phyloP scores from a whole-genome alignment of 495 filamentous ascomycete genomes.

The Penicillium subrubescens region DNA sequence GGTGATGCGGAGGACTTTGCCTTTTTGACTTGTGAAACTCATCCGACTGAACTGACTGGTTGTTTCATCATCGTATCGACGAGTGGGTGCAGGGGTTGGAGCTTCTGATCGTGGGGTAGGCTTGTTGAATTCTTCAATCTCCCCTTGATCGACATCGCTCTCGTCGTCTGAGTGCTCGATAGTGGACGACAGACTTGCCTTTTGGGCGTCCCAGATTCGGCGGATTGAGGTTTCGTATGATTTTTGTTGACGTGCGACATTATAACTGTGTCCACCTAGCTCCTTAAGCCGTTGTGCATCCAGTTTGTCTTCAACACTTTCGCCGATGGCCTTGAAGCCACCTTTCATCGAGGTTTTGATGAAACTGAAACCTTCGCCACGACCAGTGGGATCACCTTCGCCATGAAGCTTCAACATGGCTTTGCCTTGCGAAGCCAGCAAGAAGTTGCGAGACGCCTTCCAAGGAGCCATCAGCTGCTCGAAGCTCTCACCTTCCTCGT shows the following conservation, averaged over 20 bases:
- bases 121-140: constrained; percentile 63
- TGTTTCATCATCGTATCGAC: constrained; percentile 71
- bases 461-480: constrained; percentile 93
- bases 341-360: constrained; percentile 98
- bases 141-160: constrained; percentile 67
- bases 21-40: constrained; percentile 66
- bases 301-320: constrained; percentile 84
- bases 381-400: constrained; percentile 91
- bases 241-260: constrained; percentile 87
- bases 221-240: constrained; percentile 87
- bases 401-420: constrained; percentile 96
- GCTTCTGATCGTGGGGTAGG: constrained; percentile 65
- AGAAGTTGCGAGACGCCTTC: constrained; percentile 92
- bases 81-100: constrained; percentile 54
- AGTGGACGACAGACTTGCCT: constrained; percentile 68
- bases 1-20: constrained; percentile 75
- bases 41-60: constrained; percentile 83
- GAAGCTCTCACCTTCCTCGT: constrained; percentile 68
- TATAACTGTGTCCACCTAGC: constrained; percentile 93
- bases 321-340: constrained; percentile 87
- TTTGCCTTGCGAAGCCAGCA: constrained; percentile 90
- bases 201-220: constrained; percentile 88
- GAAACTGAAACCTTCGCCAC: constrained; percentile 92
- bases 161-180: constrained; percentile 64
- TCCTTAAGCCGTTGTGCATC: constrained; percentile 82